Evolutionary conservation across 768 basidiomycete species (phyloP), one percentile per base, ranked within the genome.

Genomic region (Lentinula aciculospora): DNA sequence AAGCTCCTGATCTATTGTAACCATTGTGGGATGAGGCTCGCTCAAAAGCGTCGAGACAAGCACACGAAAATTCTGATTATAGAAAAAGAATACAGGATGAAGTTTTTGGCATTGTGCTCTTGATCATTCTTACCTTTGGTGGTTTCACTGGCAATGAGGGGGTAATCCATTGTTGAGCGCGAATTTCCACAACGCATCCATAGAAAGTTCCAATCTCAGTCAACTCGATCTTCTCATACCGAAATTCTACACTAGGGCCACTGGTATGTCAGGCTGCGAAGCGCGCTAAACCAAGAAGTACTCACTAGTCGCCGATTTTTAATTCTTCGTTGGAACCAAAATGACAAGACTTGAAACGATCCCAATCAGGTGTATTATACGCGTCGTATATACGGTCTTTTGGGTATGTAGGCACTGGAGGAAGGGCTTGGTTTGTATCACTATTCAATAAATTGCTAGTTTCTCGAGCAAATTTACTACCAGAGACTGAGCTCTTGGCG

Each of bases 331-430:
- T 2, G 4, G 4, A 8, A 29, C 29, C 29, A 36, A 32, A 23
- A 34, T n/a, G 32, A 13, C n/a, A 17, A 51, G 32, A 32, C 12
- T 32, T 3, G 19, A 51, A 51, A 17, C 49, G 28, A 21, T 51
- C 49, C 49, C 49, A 51, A 37, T 32, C 29, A 21, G n/a, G 34
- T n/a, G 49, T 51, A 37, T 51, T 23, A n/a, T 51, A 51, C 27
- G 23, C 23, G n/a, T 34, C 32, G 21, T 34, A 51, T 17, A 51
- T 32, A 36, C 32, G 49, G 13, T 31, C 27, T 29, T 31, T 31
- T 28, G 47, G 28, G 27, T n/a, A 48, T n/a, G n/a, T 27, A 12
- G 47, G 47, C 28, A 48, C 47, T 15, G 27, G 27, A 31, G 47
- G 47, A 29, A 48, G 21, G 15, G 13, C 27, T 34, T 21, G 19